phyloP scores from a whole-genome alignment of 352 stramenopile species.

The Globisporangium camurandrum region DNA sequence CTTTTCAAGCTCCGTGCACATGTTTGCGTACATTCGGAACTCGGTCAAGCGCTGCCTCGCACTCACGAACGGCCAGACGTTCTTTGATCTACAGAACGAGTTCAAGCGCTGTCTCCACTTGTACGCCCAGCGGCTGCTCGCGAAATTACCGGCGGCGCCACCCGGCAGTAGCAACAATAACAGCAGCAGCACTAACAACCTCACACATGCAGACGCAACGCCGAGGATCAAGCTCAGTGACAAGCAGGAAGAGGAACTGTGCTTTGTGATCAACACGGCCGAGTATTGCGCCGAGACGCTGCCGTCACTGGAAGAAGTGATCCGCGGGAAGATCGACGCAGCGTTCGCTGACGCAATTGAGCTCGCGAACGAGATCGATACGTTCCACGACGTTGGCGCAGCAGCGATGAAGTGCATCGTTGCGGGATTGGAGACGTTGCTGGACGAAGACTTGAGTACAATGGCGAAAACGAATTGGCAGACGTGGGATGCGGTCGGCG shows the following conservation, averaged over 20 bases:
- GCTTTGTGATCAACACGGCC: conserved; percentile 97
- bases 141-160: conserved; percentile 46
- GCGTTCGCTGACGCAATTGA: conserved; percentile 91
- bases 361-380: conserved; percentile 91
- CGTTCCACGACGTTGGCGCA: conserved; percentile 93
- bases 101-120: conserved; percentile 83
- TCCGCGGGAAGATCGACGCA: conserved; percentile 93
- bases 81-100: conserved; percentile 94
- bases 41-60: conserved; percentile 96
- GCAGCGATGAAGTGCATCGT: conserved; percentile 94
- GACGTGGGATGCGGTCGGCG: conserved; percentile 90
- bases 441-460: conserved; percentile 86
- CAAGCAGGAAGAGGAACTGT: conserved; percentile 93
- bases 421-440: conserved; percentile 83
- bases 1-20: conserved; percentile 95
- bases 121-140: conserved; percentile 72
- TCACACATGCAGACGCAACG: conserved; percentile 2
- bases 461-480: conserved; percentile 93
- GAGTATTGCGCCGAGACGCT: conserved; percentile 98
- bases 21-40: conserved; percentile 99
- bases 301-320: conserved; percentile 94
- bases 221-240: conserved; percentile 59
- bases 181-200: conserved; percentile 4
- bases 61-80: conserved; percentile 95
- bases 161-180: conserved; percentile 6